phyloP scores from a whole-genome alignment of 2,329 filamentous ascomycete genomes.

The Aspergillus pseudoterreus region DNA sequence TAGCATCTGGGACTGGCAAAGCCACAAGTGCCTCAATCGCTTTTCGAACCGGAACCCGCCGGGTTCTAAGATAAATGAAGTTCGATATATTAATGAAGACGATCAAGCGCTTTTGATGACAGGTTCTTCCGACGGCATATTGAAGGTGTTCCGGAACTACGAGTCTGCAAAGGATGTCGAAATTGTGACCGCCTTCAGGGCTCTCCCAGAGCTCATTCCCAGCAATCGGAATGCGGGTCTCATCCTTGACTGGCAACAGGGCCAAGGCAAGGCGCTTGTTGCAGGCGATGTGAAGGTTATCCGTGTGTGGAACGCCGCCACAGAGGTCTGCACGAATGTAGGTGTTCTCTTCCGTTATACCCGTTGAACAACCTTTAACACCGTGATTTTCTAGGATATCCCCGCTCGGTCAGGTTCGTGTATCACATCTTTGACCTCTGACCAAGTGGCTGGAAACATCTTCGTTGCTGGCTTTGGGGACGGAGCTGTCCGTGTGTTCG shows the following conservation, averaged over 20 bases:
- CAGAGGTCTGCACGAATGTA: conserved; percentile 80
- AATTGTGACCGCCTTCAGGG: conserved; percentile 86
- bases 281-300: conserved; percentile 95
- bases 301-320: conserved; percentile 90
- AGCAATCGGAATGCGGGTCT: conserved; percentile 93
- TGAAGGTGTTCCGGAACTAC: conserved; percentile 91
- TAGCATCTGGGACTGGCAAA: conserved; percentile 89
- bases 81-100: conserved; percentile 97
- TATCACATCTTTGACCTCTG: conserved; percentile 91
- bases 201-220: conserved; percentile 87
- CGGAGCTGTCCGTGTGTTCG: conserved; percentile 89
- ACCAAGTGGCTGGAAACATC: conserved; percentile 95
- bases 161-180: conserved; percentile 72
- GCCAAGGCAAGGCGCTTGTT: conserved; percentile 90
- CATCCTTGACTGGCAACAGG: conserved; percentile 98
- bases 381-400: conserved; percentile 60
- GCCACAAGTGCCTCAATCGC: conserved; percentile 67
- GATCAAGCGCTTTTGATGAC: conserved; percentile 93
- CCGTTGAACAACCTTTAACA: neutral
- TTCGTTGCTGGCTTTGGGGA: conserved; percentile 97
- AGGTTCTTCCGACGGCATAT: conserved; percentile 89
- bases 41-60: conserved; percentile 94
- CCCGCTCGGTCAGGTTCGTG: conserved; percentile 91
- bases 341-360: conserved; percentile 17
- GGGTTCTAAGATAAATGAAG: conserved; percentile 87